Evolutionary conservation across 352 stramenopile genomes (phyloP), one percentile per base, ranked within the genome.

Genomic region (Aphanomyces invadans): DNA sequence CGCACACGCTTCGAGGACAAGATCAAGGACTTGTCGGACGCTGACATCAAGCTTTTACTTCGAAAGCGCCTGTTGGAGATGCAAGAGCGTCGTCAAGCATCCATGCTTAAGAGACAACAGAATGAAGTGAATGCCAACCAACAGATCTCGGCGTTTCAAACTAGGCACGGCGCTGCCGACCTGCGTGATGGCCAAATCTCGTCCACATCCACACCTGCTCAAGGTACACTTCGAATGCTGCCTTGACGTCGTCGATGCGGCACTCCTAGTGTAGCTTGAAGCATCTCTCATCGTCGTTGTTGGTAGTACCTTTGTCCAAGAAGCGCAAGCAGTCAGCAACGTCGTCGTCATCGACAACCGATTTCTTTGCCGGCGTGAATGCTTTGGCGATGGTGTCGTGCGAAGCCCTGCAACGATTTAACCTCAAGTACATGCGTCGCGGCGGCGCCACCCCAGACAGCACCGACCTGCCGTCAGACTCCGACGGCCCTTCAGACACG

Each of bases 11-110:
- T 57, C 23, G 60, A 67, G 26, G 25, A 67, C 32, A 49, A 28
- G n/a, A 67, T 67, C 60, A 67, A 67, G 46, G 49, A 57, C 26
- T 32, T 67, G 26, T 67, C 60, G 23, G 60, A 67, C 28, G 60
- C 60, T 11, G 60, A 67, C 33, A 67, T 67, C 32, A 67, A 67
- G 33, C 12, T 59, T 2, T 44, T 67, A 5, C 33, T 67, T 9
- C 60, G 60, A 11, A 67, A 67, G 21, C 60, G 60, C 19, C 48
- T 67, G 28, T 26, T 67, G 10, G 60, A 59, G 29, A 67, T 55
- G 46, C 32, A 49, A 26, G 26, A 46, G 26, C 42, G 42, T 26
- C 48, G 38, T 39, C 42, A 67, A 39, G 42, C 56, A 59, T 57
- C 46, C 29, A 29, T 65, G 19, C 28, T 31, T 26, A 65, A 65